phyloP scores from a whole-genome alignment of 1,284 basidiomycete species.

The Trametes pubescens region DNA sequence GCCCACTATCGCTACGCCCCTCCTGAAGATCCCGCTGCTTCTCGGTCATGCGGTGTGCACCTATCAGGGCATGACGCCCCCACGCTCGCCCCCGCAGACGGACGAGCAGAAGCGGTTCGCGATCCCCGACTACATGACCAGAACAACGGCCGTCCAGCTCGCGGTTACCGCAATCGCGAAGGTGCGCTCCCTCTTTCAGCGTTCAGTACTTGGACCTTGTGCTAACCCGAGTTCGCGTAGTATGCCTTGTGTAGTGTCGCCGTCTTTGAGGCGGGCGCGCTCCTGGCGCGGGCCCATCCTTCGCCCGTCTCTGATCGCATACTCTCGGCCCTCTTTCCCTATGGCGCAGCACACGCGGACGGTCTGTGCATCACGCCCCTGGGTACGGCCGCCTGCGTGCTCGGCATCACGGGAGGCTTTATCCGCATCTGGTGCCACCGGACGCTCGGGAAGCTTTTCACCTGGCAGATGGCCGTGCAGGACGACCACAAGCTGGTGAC shows the following conservation, averaged over 20 bases:
- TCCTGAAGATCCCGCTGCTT: constrained; percentile 22
- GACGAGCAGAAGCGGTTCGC: constrained; percentile 15
- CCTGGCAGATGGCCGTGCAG: constrained; percentile 24
- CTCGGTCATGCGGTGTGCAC: constrained; percentile 13
- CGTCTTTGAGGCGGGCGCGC: constrained; percentile 6
- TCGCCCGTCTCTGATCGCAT: constrained; percentile 8
- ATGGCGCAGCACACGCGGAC: not conserved
- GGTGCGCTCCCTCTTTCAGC: not conserved
- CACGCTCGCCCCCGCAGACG: constrained; percentile 4
- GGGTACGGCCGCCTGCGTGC: not conserved
- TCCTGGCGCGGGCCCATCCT: constrained; percentile 14
- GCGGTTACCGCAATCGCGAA: constrained; percentile 1
- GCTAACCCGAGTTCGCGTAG: not conserved
- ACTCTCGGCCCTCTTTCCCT: constrained; percentile 10
- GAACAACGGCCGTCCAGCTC: constrained; percentile 1
- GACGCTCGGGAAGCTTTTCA: constrained; percentile 22
- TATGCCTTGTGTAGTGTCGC: constrained; percentile 5
- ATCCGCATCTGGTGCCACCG: constrained; percentile 23
- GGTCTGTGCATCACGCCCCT: constrained; percentile 3
- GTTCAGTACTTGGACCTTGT: not conserved
- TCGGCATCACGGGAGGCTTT: constrained; percentile 3
- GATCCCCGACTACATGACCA: constrained; percentile 1
- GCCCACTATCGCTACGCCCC: constrained; percentile 8
- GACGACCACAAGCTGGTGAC: constrained; percentile 22
- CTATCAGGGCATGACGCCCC: constrained; percentile 14